A percentile compares a stretch with the other conserved stretches of the same genome.
Conservation (phyloP, 1,284 basidiomycete genomes). For the Leucoagaricus sp. region DNA sequence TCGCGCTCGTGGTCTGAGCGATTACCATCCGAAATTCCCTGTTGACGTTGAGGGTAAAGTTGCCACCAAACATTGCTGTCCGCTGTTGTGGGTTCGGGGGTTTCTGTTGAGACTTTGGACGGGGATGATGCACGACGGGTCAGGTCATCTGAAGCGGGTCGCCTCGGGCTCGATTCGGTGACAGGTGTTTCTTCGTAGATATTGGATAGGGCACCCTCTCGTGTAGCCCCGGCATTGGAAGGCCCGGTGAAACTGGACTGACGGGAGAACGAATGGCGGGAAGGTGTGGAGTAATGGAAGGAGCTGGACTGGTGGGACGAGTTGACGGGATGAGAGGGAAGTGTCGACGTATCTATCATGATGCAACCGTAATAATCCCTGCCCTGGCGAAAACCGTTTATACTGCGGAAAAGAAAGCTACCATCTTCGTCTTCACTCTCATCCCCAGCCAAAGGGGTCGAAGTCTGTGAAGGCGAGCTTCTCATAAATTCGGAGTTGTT, state of each 20-base stretch:
- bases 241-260: no score
- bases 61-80: conserved; percentile 1
- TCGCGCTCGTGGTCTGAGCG: neutral
- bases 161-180: neutral
- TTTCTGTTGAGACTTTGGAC: neutral
- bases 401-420: no score
- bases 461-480: neutral
- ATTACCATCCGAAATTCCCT: neutral
- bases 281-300: no score
- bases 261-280: no score
- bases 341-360: no score
- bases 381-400: no score
- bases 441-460: neutral
- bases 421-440: neutral
- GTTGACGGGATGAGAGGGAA: no score
- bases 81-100: neutral
- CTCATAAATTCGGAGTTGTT: neutral
- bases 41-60: neutral
- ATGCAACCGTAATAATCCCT: no score
- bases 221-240: neutral
- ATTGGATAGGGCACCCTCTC: neutral
- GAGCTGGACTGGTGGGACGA: no score
- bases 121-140: no score
- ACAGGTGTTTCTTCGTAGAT: neutral
- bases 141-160: no score